Conservation (phyloP, 176 grass and related monocot genomes). For the Dactylis glomerata region DNA sequence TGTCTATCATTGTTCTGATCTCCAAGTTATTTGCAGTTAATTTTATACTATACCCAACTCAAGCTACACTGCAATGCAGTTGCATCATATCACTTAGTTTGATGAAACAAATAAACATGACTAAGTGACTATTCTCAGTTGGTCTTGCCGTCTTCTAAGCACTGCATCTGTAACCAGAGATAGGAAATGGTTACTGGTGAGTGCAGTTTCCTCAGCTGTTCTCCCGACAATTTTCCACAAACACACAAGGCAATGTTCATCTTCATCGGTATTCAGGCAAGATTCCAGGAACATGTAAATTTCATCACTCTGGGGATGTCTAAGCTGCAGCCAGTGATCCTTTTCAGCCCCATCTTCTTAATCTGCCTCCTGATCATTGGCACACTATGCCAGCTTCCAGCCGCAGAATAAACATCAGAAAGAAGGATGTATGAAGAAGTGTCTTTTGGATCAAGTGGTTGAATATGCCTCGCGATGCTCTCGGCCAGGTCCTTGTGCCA, state of each 20-base stretch:
- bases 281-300: constrained; percentile 58
- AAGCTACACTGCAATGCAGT: background rate
- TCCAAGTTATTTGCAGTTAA: background rate
- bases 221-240: background rate
- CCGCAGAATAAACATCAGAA: constrained; percentile 69
- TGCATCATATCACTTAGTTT: background rate
- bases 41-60: background rate
- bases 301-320: constrained; percentile 56
- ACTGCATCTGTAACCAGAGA: background rate
- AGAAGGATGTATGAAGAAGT: constrained; percentile 77
- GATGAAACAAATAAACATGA: background rate
- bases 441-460: constrained; percentile 49
- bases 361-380: constrained; percentile 75
- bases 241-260: background rate
- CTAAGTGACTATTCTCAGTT: background rate
- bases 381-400: constrained; percentile 59
- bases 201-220: background rate
- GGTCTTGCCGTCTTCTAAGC: background rate
- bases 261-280: constrained; percentile 28
- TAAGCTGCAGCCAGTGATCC: constrained; percentile 83
- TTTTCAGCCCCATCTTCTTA: constrained; percentile 72
- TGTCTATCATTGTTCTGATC: background rate
- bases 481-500: constrained; percentile 51
- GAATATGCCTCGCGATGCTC: constrained; percentile 37
- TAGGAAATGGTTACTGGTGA: background rate